Percentiles rank a stretch among this genome's conserved stretches.
Conservation (phyloP, 495 filamentous ascomycete species). For the Trichocladium antarcticum region DNA sequence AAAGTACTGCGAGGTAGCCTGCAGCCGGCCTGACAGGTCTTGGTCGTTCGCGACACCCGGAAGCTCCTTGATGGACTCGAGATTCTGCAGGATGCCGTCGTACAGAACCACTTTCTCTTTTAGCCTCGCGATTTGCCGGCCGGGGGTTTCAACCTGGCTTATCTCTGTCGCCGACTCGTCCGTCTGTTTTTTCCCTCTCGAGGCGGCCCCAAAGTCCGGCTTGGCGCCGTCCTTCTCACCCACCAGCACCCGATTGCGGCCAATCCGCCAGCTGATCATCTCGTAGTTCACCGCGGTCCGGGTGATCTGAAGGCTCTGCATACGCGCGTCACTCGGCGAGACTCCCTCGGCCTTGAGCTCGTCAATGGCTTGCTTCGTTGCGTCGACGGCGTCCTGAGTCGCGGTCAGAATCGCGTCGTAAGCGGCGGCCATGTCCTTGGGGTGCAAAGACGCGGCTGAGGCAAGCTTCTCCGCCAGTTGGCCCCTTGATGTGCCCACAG, state of each 20-base stretch:
- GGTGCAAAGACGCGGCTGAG: conserved; percentile 43
- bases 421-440: conserved; percentile 56
- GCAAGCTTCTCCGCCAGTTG: conserved; percentile 50
- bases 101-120: conserved; percentile 89
- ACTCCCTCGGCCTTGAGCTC: conserved; percentile 75
- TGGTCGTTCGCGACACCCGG: conserved; percentile 85
- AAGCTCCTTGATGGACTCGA: conserved; percentile 82
- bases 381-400: conserved; percentile 90
- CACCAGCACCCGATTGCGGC: conserved; percentile 78
- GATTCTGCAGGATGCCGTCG: conserved; percentile 75
- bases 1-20: conserved; percentile 74
- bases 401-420: conserved; percentile 86
- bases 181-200: conserved; percentile 35
- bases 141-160: conserved; percentile 48
- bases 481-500: conserved; percentile 44
- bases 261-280: conserved; percentile 88
- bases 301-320: conserved; percentile 90
- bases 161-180: conserved; percentile 29
- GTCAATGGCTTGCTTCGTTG: conserved; percentile 83
- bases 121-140: conserved; percentile 60
- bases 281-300: conserved; percentile 86
- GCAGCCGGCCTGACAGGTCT: conserved; percentile 60
- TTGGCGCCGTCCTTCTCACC: conserved; percentile 64
- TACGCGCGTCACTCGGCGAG: conserved; percentile 68
- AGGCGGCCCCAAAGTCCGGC: conserved; percentile 38